Conservation (phyloP, 225 moss, liverwort and hornwort genomes). For the Anthoceros angustus region DNA sequence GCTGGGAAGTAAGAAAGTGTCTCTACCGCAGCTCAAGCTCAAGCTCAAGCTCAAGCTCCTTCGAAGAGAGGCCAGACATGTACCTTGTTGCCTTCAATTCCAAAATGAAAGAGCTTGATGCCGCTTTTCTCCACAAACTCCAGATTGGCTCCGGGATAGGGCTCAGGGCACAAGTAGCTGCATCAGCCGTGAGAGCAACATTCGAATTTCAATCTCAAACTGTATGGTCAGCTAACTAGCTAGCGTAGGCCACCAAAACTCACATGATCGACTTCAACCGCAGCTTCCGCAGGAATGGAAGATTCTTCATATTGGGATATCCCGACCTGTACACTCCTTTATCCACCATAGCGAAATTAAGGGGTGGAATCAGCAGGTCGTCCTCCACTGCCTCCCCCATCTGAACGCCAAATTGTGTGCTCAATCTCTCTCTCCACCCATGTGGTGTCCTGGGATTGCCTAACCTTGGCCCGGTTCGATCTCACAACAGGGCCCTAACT, state of each 20-base stretch:
- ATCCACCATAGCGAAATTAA: conserved; percentile 98
- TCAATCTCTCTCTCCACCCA: no score
- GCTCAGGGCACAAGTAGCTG: conserved; percentile 90
- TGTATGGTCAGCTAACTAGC: neutral
- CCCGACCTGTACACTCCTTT: conserved; percentile 91
- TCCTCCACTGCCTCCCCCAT: conserved; percentile 19
- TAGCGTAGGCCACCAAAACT: conserved; percentile 5
- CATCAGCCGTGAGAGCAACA: conserved; percentile 7
- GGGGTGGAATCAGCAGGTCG: conserved; percentile 69
- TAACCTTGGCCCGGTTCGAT: no score
- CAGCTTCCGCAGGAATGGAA: conserved; percentile 78
- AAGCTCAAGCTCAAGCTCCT: neutral
- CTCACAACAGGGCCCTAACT: no score
- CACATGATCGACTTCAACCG: conserved; percentile 71
- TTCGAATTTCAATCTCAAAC: neutral
- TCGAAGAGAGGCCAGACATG: neutral
- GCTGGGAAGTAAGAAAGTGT: neutral
- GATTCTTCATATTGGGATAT: conserved; percentile 82
- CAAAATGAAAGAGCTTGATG: conserved; percentile 70
- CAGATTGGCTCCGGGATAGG: conserved; percentile 68
- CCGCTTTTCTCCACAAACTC: conserved; percentile 57
- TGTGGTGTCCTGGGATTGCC: no score
- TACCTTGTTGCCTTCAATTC: conserved; percentile 95
- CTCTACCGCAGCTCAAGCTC: neutral
- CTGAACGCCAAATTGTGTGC: neutral